phyloP scores from a whole-genome alignment of 2,329 filamentous ascomycete genomes.

The Sarocladiaceae sp. region DNA sequence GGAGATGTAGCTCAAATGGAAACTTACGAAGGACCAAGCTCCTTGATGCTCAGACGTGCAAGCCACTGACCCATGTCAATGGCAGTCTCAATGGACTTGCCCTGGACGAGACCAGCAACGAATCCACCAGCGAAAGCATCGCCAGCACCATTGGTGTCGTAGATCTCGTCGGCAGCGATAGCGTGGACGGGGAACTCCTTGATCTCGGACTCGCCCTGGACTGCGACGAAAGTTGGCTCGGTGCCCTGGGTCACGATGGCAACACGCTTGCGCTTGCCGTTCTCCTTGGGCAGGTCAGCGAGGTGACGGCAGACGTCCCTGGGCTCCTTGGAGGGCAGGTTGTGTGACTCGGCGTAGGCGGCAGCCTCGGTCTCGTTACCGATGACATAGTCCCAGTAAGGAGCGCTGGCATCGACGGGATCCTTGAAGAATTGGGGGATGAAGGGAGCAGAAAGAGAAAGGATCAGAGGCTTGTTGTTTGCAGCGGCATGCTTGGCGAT shows the following conservation, averaged over 20 bases:
- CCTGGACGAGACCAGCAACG: constrained; percentile 81
- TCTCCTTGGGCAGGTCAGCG: constrained; percentile 88
- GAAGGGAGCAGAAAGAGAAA: constrained; percentile 93
- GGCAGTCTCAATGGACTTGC: constrained; percentile 70
- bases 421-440: constrained; percentile 98
- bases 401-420: constrained; percentile 75
- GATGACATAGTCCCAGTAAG: constrained; percentile 94
- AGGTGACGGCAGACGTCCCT: constrained; percentile 81
- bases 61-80: constrained; percentile 97
- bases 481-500: constrained; percentile 85
- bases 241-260: constrained; percentile 96
- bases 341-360: constrained; percentile 80
- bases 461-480: constrained; percentile 86
- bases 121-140: constrained; percentile 97
- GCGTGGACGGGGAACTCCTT: constrained; percentile 77
- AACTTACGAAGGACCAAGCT: constrained; percentile 91
- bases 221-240: constrained; percentile 79
- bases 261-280: constrained; percentile 74
- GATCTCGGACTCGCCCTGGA: constrained; percentile 65
- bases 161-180: constrained; percentile 74
- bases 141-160: constrained; percentile 94
- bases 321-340: constrained; percentile 70
- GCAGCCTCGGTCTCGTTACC: constrained; percentile 95
- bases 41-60: constrained; percentile 87
- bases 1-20: constrained; percentile 5